These are phyloP conservation scores for Blastocystis sp. DNA, from an alignment of 352 stramenopile species.

Conservation along the genomic window DNA sequence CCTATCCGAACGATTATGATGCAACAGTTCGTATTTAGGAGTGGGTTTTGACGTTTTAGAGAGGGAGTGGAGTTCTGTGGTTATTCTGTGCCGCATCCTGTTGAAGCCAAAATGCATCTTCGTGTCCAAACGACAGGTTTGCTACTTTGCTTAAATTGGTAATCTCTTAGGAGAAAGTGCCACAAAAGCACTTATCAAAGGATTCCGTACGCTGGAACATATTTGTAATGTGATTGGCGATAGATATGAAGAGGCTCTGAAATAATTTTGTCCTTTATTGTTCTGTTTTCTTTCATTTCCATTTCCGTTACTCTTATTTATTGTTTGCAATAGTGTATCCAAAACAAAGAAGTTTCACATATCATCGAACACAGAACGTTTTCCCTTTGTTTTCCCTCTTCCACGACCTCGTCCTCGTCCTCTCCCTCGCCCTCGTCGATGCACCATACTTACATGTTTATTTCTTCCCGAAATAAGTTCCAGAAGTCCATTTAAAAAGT, in stretches of 20 bases:
- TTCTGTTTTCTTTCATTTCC: background rate
- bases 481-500: constrained; percentile 68
- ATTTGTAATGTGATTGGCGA: constrained; percentile 59
- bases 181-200: constrained; percentile 30
- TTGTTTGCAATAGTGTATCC: background rate
- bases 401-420: constrained; percentile 64
- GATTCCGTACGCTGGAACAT: constrained; percentile 11
- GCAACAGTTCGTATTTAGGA: constrained; percentile 5
- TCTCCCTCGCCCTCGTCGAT: constrained; percentile 43
- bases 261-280: constrained; percentile 8
- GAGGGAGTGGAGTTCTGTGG: constrained; percentile 60
- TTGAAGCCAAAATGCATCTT: constrained; percentile 63
- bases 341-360: background rate
- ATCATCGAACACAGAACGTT: constrained; percentile 55
- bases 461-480: constrained; percentile 67
- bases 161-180: constrained; percentile 39
- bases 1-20: constrained; percentile 60
- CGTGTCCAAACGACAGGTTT: constrained; percentile 52
- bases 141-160: background rate
- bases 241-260: constrained; percentile 33
- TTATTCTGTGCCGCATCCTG: constrained; percentile 60
- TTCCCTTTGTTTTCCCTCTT: constrained; percentile 33
- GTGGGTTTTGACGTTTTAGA: background rate
- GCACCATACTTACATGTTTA: constrained; percentile 67
- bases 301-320: background rate